phyloP scores from a whole-genome alignment of 2,329 filamentous ascomycete species.

The Xylariaceae sp. region DNA sequence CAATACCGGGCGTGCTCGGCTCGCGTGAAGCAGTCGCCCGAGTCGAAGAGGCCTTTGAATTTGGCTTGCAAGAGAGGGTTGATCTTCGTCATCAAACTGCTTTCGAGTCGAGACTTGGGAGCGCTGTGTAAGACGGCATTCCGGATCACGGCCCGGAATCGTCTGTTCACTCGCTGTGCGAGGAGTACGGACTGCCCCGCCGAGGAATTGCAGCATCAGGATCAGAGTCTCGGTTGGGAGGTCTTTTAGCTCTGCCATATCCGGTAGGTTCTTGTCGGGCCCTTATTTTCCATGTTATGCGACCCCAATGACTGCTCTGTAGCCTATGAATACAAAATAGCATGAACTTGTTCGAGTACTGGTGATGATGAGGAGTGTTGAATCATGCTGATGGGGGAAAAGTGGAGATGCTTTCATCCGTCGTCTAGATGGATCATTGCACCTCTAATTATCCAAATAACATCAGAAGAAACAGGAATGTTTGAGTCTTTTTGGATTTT shows the following conservation, averaged over 20 bases:
- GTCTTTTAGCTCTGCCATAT: slow-evolving; percentile 12
- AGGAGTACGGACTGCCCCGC: slow-evolving; percentile 7
- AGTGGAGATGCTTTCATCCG: too few relatives aligned
- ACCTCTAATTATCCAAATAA: too few relatives aligned
- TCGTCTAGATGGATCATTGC: too few relatives aligned
- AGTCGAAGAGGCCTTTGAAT: slow-evolving; percentile 15
- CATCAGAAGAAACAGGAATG: too few relatives aligned
- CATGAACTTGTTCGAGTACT: too few relatives aligned
- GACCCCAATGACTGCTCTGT: too few relatives aligned
- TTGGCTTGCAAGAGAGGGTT: slow-evolving; percentile 10
- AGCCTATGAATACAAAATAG: too few relatives aligned
- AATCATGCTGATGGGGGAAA: too few relatives aligned
- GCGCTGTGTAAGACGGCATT: background rate
- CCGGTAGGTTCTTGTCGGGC: too few relatives aligned
- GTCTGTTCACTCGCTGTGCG: slow-evolving; percentile 8
- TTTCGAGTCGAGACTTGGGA: background rate
- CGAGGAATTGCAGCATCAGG: slow-evolving; percentile 11
- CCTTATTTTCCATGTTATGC: too few relatives aligned
- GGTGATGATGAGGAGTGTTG: too few relatives aligned
- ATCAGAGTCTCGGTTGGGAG: slow-evolving; percentile 13
- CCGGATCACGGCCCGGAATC: slow-evolving; percentile 9
- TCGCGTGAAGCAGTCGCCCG: slow-evolving; percentile 11
- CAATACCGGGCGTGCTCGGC: slow-evolving; percentile 10
- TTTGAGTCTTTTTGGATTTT: too few relatives aligned
- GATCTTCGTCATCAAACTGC: background rate